These are phyloP conservation scores for Thraustochytrium sp. DNA, from an alignment of 352 stramenopile species.

Conservation along the genomic window DNA sequence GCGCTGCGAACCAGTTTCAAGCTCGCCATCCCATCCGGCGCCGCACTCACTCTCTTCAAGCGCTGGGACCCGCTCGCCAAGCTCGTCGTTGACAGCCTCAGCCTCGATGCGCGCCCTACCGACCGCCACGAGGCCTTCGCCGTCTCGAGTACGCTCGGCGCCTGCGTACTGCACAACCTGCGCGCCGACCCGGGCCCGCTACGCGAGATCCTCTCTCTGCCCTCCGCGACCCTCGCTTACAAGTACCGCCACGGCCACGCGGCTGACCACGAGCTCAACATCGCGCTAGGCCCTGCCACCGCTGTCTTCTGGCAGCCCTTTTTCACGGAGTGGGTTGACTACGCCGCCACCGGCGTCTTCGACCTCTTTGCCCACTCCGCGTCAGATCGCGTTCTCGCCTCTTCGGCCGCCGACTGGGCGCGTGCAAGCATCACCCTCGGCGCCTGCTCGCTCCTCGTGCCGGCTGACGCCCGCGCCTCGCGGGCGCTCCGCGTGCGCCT, in stretches of 20 bases:
- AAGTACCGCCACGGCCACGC: background rate
- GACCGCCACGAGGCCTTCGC: background rate
- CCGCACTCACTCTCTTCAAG: background rate
- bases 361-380: background rate
- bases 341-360: constrained; percentile 4
- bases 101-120: background rate
- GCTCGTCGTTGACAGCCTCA: background rate
- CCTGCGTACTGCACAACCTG: background rate
- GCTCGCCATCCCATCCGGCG: background rate
- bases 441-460: background rate
- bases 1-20: background rate
- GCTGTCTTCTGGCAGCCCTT: constrained; percentile 19
- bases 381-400: background rate
- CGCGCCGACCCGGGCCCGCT: background rate
- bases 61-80: background rate
- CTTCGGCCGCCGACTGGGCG: background rate
- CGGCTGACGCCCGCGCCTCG: background rate
- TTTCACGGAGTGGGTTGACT: constrained; percentile 2
- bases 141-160: background rate
- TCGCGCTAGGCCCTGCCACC: background rate
- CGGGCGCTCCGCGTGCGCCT: background rate
- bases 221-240: background rate
- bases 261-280: background rate
- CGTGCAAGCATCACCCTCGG: background rate
- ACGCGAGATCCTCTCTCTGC: background rate